Evolutionary conservation across 805 yeast species (phyloP), one percentile per base, ranked within the genome.

Genomic region (Kodamaea kakaduensis): DNA sequence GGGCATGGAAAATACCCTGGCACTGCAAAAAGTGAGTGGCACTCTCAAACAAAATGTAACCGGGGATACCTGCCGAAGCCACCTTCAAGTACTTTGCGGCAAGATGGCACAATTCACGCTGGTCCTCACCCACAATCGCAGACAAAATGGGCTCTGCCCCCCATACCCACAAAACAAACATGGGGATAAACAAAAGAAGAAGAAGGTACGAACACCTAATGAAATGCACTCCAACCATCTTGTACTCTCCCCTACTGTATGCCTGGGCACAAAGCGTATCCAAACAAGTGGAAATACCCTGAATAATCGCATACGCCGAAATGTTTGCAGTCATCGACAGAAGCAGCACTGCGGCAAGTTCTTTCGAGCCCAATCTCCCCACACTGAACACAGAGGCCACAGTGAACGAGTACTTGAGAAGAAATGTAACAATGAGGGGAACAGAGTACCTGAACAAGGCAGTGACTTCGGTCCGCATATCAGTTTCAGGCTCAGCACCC

Each of bases 241-340:
- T 73, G 51, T 64, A 73, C 45, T 81, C 82, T 34, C 71, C 70
- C 18, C 85, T 74, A 14, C 93, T 90, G 50, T 67, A 82, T 1
- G 89, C 82, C 56, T 84, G 90, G 2, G 89, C 83, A 53, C 89
- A 77, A 22, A 84, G 66, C 0, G 90, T 84, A 49, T 83, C 90
- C 36, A 84, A 66, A 38, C 87, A 77, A 0, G 93, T 82, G n/a
- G 87, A 77, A 2, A 82, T 71, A 9, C 90, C 93, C 46, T 82
- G 84, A 45, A 84, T 78, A 8, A 82, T 71, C 23, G 87, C 84
- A 42, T 81, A 74, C 1, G 86, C 89, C 3, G 83, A 71, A 36
- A 84, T 81, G 51, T 81, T 83, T 6, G 86, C 84, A 4, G 88
- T 80, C 87, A 83, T 82, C 14, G 84, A 73, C 12, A 84, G 81